phyloP scores from a whole-genome alignment of 805 yeast genomes.

The Maudiozyma turicensis region DNA sequence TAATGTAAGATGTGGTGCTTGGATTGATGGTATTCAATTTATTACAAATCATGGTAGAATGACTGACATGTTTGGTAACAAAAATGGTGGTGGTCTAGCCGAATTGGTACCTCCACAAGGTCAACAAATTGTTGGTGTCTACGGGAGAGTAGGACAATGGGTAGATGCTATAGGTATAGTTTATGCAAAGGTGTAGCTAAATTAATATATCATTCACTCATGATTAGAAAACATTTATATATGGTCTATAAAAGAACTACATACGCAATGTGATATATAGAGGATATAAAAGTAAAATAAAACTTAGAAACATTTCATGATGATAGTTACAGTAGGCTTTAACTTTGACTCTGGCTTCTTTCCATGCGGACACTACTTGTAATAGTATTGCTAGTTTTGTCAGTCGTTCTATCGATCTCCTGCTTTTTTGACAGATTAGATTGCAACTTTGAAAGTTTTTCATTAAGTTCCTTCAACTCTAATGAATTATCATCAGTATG shows the following conservation, averaged over 20 bases:
- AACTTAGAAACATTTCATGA: background rate
- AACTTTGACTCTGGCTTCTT: conserved; percentile 14
- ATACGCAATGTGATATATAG: background rate
- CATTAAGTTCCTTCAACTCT: conserved; percentile 26
- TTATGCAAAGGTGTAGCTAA: conserved; percentile 30
- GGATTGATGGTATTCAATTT: conserved; percentile 84
- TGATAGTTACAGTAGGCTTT: background rate
- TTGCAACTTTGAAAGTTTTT: conserved; percentile 22
- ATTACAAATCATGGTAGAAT: conserved; percentile 47
- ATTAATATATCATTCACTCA: background rate
- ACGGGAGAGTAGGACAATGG: conserved; percentile 65
- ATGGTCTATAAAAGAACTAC: background rate
- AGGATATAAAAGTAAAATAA: background rate
- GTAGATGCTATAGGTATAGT: conserved; percentile 62
- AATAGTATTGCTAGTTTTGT: background rate
- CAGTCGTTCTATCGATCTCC: background rate
- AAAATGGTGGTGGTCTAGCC: conserved; percentile 54
- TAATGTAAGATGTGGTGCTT: conserved; percentile 62
- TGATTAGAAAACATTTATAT: background rate
- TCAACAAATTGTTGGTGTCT: conserved; percentile 53
- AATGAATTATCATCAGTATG: conserved; percentile 3
- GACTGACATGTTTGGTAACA: conserved; percentile 56
- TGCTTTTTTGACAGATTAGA: background rate
- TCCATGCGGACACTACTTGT: conserved; percentile 2
- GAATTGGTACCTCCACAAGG: conserved; percentile 58